phyloP scores from a whole-genome alignment of 2,329 filamentous ascomycete genomes.

The Ophiostoma ips region DNA sequence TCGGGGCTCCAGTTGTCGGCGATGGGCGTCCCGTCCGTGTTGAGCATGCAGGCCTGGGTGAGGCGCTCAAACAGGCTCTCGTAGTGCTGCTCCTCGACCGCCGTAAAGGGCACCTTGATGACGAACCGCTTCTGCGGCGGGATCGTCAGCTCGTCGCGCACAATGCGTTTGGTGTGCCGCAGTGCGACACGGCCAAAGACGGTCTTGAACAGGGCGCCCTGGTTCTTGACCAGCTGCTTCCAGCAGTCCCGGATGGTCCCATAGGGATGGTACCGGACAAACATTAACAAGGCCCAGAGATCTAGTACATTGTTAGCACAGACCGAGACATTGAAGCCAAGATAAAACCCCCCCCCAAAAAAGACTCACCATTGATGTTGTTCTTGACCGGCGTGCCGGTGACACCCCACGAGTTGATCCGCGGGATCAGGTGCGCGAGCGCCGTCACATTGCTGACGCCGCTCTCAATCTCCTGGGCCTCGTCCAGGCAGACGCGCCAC shows the following conservation, averaged over 20 bases:
- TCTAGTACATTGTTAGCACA: slow-evolving; percentile 34
- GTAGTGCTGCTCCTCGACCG: slow-evolving; percentile 86
- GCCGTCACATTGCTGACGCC: slow-evolving; percentile 72
- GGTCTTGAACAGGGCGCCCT: slow-evolving; percentile 49
- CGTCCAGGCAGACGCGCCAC: slow-evolving; percentile 73
- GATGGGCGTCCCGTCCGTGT: slow-evolving; percentile 47
- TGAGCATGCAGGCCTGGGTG: slow-evolving; percentile 54
- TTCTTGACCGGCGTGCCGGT: slow-evolving; percentile 82
- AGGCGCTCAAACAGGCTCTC: slow-evolving; percentile 61
- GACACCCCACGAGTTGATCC: slow-evolving; percentile 81
- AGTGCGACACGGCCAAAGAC: slow-evolving; percentile 63
- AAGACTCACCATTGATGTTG: slow-evolving; percentile 21
- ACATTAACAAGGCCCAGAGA: slow-evolving; percentile 65
- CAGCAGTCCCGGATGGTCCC: slow-evolving; percentile 51
- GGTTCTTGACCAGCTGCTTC: slow-evolving; percentile 46
- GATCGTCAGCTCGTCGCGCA: slow-evolving; percentile 64
- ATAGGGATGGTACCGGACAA: slow-evolving; percentile 68
- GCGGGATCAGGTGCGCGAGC: slow-evolving; percentile 66
- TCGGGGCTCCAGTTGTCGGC: slow-evolving; percentile 50
- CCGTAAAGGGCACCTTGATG: slow-evolving; percentile 79
- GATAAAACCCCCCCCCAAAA: too few species aligned
- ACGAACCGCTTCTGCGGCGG: slow-evolving; percentile 76
- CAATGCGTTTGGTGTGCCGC: slow-evolving; percentile 71
- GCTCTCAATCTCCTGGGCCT: slow-evolving; percentile 86
- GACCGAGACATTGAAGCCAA: too few species aligned